Conservation (phyloP, 2,329 filamentous ascomycete genomes). For the Calonectria crousiana region DNA sequence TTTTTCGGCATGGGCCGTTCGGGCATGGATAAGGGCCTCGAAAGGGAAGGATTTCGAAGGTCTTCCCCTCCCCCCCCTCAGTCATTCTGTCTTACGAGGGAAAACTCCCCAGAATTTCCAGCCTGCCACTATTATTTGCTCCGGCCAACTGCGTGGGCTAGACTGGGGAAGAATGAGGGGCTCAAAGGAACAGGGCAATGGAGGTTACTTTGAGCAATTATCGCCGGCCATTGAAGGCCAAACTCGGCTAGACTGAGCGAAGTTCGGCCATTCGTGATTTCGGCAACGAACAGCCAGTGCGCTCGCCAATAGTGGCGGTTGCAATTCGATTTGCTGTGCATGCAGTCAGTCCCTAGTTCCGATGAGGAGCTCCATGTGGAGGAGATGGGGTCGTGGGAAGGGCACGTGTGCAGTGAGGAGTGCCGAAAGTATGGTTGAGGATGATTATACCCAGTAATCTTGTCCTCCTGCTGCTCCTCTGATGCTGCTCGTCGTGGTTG, state of each 20-base stretch:
- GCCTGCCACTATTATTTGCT: background rate
- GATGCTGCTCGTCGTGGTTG: background rate
- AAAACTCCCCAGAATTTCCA: background rate
- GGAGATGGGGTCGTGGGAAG: slow-evolving; percentile 8
- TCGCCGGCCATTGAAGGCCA: background rate
- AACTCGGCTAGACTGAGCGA: slow-evolving; percentile 21
- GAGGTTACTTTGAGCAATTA: slow-evolving; percentile 9
- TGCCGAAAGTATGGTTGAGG: background rate
- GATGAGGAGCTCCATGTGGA: slow-evolving; percentile 12
- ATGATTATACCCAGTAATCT: slow-evolving; percentile 1
- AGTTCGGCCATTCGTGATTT: slow-evolving; percentile 7
- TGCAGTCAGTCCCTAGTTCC: background rate
- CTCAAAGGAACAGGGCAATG: background rate
- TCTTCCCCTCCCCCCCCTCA: background rate
- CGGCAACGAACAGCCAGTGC: slow-evolving; percentile 14
- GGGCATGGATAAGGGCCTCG: background rate
- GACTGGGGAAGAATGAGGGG: slow-evolving; percentile 3
- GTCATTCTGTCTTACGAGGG: background rate
- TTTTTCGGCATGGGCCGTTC: slow-evolving; percentile 1
- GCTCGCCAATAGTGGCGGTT: slow-evolving; percentile 6
- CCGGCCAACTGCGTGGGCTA: background rate
- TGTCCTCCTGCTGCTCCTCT: slow-evolving; percentile 8
- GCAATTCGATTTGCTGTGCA: slow-evolving; percentile 10
- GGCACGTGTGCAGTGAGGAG: slow-evolving; percentile 21
- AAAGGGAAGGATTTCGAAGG: background rate